Conservation (phyloP, 345 rosid species). For the Aquilaria malaccensis region DNA sequence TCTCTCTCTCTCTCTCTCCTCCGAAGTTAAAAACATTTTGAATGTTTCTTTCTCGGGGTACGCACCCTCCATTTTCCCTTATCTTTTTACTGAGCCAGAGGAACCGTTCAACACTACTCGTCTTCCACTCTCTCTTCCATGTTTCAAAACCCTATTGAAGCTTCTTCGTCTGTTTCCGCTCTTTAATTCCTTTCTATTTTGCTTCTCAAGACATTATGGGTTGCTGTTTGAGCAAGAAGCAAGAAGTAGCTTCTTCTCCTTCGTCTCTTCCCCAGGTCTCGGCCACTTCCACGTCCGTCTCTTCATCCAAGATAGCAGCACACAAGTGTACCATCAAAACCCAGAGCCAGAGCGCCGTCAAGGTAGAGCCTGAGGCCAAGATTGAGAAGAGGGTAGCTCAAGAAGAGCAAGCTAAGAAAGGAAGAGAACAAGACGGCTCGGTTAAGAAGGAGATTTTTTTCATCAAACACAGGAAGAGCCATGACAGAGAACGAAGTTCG, state of each 20-base stretch:
- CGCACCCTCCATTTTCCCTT: conserved; percentile 9
- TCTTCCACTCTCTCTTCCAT: not conserved
- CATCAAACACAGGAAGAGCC: conserved; percentile 79
- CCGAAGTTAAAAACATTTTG: conserved; percentile 13
- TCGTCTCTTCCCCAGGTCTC: not conserved
- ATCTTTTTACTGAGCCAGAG: not conserved
- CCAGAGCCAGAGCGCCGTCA: not conserved
- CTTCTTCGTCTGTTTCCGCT: not conserved
- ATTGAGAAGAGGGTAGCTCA: not conserved
- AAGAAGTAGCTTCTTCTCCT: conserved; percentile 19
- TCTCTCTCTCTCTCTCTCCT: conserved; percentile 13
- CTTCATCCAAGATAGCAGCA: not conserved
- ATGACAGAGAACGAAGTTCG: conserved; percentile 41
- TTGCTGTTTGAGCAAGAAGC: conserved; percentile 49
- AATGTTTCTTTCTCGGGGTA: conserved; percentile 21
- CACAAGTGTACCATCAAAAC: not conserved
- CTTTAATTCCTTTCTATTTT: not conserved
- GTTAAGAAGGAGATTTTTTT: conserved; percentile 36
- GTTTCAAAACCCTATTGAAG: not conserved
- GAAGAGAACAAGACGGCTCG: not conserved
- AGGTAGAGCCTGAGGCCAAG: not conserved
- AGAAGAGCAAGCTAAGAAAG: not conserved
- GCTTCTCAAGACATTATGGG: conserved; percentile 28
- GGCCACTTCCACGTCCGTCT: not conserved
- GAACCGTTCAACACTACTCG: not conserved